A percentile compares a stretch with the other conserved stretches of the same genome.
Evolutionary conservation across 495 filamentous ascomycete genomes (phyloP).

Genomic region (Penicillium angulare): DNA sequence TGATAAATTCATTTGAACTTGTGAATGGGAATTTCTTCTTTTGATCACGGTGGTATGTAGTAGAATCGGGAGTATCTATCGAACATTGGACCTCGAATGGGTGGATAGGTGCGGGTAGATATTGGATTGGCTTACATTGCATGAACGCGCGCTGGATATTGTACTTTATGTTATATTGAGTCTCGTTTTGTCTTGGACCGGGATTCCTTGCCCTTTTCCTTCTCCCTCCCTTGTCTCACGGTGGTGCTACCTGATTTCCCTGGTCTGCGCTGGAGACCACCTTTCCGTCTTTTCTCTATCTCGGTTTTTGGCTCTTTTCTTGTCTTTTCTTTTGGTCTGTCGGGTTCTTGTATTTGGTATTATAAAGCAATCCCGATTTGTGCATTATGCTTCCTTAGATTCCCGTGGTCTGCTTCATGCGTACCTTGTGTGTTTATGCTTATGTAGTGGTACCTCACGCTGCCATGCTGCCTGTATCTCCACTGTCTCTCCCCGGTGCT

Average conservation of each 20-base stretch:
- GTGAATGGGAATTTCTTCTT: constrained; percentile 14
- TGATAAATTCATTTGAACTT: constrained; percentile 22
- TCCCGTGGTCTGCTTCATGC: background rate
- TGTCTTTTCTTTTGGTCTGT: constrained; percentile 13
- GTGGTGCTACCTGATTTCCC: constrained; percentile 7
- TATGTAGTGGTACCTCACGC: too few relatives aligned
- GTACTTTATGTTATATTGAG: constrained; percentile 33
- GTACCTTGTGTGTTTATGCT: too few relatives aligned
- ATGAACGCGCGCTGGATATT: constrained; percentile 31
- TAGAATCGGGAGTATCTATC: constrained; percentile 16
- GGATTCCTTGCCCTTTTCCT: constrained; percentile 8
- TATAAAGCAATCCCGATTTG: constrained; percentile 18
- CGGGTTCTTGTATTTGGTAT: constrained; percentile 15
- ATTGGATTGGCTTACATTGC: constrained; percentile 33
- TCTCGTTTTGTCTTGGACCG: constrained; percentile 21
- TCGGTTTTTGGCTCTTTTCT: constrained; percentile 2
- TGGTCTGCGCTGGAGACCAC: constrained; percentile 5
- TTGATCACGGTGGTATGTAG: constrained; percentile 24
- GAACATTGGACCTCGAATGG: constrained; percentile 11
- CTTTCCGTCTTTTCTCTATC: background rate
- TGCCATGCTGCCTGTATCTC: too few relatives aligned
- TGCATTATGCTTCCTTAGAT: constrained; percentile 8
- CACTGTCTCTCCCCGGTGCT: too few relatives aligned
- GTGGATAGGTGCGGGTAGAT: constrained; percentile 29
- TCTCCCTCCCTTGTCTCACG: constrained; percentile 11